Conservation (phyloP, 768 basidiomycete species). For the Nevesoporus exiguus region DNA sequence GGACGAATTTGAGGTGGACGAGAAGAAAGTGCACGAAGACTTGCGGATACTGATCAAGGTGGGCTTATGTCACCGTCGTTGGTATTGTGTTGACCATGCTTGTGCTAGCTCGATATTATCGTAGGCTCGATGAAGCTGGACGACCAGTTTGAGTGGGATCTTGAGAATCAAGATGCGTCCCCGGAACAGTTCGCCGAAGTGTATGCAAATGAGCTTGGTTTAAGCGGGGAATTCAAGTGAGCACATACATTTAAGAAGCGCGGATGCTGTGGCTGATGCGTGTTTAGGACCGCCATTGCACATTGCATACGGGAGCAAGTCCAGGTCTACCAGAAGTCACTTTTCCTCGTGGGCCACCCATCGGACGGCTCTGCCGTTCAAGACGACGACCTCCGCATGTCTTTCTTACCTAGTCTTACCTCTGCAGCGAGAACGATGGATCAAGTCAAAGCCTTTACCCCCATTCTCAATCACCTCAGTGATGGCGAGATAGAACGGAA, state of each 20-base stretch:
- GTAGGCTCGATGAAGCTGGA: constrained; percentile 90
- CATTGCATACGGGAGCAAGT: constrained; percentile 96
- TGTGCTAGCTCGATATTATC: constrained; percentile 82
- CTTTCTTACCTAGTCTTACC: constrained; percentile 81
- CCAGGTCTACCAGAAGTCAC: constrained; percentile 85
- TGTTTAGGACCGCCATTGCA: constrained; percentile 83
- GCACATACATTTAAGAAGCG: constrained; percentile 20
- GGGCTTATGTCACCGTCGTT: constrained; percentile 17
- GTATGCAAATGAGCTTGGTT: constrained; percentile 82
- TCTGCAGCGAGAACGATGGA: constrained; percentile 71
- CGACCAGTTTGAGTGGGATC: constrained; percentile 98
- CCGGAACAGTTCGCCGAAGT: constrained; percentile 92
- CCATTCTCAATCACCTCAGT: constrained; percentile 83
- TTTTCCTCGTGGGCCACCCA: constrained; percentile 86
- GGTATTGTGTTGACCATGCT: constrained; percentile 4
- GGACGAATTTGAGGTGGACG: constrained; percentile 65
- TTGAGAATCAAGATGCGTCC: constrained; percentile 72
- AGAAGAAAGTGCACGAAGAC: constrained; percentile 70
- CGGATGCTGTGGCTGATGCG: constrained; percentile 8
- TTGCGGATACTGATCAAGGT: constrained; percentile 93
- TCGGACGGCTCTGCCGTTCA: constrained; percentile 73
- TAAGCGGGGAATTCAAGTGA: constrained; percentile 90
- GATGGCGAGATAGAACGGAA: constrained; percentile 85
- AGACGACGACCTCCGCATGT: constrained; percentile 88
- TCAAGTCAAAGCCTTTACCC: constrained; percentile 78